Evolutionary conservation across 768 basidiomycete genomes (phyloP).

Genomic region (Tremella yokohamensis): DNA sequence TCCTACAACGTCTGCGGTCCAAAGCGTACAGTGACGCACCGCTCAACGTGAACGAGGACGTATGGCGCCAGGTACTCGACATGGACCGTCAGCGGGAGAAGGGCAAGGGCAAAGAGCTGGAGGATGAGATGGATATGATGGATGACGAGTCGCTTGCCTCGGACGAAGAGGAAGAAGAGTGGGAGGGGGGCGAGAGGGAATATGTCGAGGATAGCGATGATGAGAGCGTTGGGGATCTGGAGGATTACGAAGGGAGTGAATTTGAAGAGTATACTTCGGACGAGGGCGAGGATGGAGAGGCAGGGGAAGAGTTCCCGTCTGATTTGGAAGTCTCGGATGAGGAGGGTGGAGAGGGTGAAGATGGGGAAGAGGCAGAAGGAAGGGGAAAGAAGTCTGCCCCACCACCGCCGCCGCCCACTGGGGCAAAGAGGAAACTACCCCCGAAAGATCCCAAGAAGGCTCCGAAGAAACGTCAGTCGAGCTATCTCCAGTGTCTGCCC

Average conservation of each 20-base stretch:
- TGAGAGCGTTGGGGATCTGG: slow-evolving; percentile 70
- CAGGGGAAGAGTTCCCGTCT: slow-evolving; percentile 42
- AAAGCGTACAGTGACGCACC: slow-evolving; percentile 98
- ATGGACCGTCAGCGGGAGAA: slow-evolving; percentile 57
- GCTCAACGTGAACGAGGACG: slow-evolving; percentile 93
- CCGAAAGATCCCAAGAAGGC: slow-evolving; percentile 24
- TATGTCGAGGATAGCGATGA: slow-evolving; percentile 64
- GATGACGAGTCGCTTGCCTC: slow-evolving; percentile 54
- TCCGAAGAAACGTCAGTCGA: slow-evolving; percentile 35
- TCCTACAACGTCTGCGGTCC: slow-evolving; percentile 88
- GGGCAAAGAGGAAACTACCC: slow-evolving; percentile 47
- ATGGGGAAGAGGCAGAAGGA: slow-evolving; percentile 51
- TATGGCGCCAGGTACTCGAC: slow-evolving; percentile 90
- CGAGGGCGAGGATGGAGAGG: slow-evolving; percentile 40
- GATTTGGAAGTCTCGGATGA: slow-evolving; percentile 51
- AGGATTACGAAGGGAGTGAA: slow-evolving; percentile 51
- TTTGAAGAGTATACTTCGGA: slow-evolving; percentile 47
- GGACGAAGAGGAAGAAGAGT: slow-evolving; percentile 54
- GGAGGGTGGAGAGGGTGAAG: slow-evolving; percentile 54
- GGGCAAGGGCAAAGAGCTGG: slow-evolving; percentile 48
- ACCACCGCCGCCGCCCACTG: slow-evolving; percentile 52
- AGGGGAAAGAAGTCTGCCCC: slow-evolving; percentile 54
- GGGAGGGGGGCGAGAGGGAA: slow-evolving; percentile 58
- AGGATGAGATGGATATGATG: slow-evolving; percentile 56
- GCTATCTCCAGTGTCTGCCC: not conserved